Base-by-base conservation (phyloP, 495 filamentous ascomycete genomes). In the Lasiosphaeria ovina region DNA sequence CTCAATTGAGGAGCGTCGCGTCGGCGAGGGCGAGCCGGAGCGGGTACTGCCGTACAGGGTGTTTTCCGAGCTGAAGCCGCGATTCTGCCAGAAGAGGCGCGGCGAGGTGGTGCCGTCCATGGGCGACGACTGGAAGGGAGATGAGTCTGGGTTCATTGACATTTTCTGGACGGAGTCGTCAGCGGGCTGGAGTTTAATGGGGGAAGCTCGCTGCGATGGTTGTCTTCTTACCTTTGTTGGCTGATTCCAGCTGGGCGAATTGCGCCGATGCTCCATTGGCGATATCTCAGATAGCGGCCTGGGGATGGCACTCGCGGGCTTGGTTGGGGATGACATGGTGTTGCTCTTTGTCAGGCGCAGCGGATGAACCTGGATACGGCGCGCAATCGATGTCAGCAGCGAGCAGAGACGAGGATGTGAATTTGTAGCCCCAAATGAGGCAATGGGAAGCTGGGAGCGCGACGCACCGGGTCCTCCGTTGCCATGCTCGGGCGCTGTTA, bases 1-100 rank as follows among this genome's bases (percentile, higher is more conserved):
- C 75, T 98, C 94, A 58, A 98, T 87, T 10, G 93, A 97, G 5
- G 91, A 87, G 62, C 93, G 88, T 67, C 89, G 88, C 0, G 82
- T 79, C 1, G 88, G 86, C 24, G 87, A 86, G 16, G 85, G 85
- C 10, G 89, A 85, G 35, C 68, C 75, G 51, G 77, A 85, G 74
- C 69, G 83, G 48, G 76, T 79, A 24, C 24, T 24, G 51, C 81
- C 83, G 70, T 85, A 85, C 12, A 54, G 45, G 8, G 35, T 77
- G 76, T 95, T 95, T 70, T 96, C 91, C 6, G 79, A 74, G 35
- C 85, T 82, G 65, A 81, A 85, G 62, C 90, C 89, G 51, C 87
- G 87, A 60, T 85, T 89, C 70, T 94, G 87, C 92, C 92, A 96
- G 74, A 94, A 96, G 14, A 87, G 76, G 55, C 89, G 88, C 33